These are phyloP conservation scores for Dionaea muscipula DNA, from an alignment of 179 eudicot species.

Conservation along the genomic window DNA sequence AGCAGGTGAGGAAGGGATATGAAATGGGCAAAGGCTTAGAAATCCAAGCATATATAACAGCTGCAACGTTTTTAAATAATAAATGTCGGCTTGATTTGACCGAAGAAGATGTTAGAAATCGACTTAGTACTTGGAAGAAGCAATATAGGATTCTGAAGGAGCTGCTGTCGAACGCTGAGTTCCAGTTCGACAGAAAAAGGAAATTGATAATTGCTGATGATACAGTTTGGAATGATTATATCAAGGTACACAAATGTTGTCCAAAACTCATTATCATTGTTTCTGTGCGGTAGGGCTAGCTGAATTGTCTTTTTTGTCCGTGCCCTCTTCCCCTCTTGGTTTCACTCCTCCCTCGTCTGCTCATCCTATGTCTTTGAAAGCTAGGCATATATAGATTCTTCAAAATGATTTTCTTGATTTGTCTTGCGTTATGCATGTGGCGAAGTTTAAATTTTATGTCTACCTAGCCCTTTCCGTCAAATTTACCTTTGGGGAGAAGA, in stretches of 20 bases:
- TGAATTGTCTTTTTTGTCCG: no score
- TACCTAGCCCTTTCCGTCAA: no score
- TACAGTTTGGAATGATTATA: conserved; percentile 9
- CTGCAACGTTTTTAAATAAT: background rate
- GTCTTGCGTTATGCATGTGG: no score
- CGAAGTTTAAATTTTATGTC: no score
- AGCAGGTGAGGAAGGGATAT: conserved; percentile 9
- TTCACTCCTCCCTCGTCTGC: no score
- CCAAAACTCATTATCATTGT: no score
- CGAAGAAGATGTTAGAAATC: conserved; percentile 9
- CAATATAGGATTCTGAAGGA: conserved; percentile 9
- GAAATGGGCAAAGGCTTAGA: conserved; percentile 6
- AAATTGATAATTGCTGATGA: conserved; percentile 9
- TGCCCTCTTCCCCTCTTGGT: no score
- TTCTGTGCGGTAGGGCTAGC: no score
- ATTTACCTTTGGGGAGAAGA: no score
- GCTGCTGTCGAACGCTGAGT: conserved; percentile 8
- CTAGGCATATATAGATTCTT: no score
- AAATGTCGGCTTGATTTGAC: conserved; percentile 6
- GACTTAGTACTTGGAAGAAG: conserved; percentile 13
- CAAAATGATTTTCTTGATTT: no score
- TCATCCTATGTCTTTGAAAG: no score
- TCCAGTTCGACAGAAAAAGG: conserved; percentile 7
- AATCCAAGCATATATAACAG: background rate
- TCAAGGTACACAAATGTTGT: conserved; percentile 11